Percentiles rank a stretch among this genome's conserved stretches.
Evolutionary conservation across 805 yeast genomes (phyloP).

Genomic region (Lachancea thermotolerans): DNA sequence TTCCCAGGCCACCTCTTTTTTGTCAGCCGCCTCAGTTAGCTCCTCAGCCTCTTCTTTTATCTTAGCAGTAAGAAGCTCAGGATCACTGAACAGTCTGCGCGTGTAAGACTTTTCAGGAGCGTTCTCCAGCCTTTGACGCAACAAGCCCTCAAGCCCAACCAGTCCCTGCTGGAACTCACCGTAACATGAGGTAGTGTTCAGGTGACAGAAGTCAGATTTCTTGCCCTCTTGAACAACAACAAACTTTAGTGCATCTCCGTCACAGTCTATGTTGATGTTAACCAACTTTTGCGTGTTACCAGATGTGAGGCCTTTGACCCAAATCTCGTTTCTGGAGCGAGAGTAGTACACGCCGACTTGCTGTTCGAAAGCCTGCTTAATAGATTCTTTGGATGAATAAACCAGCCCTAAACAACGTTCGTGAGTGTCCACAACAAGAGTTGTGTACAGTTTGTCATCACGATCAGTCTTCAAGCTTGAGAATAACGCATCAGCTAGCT

Average conservation of each 20-base stretch:
- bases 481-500: slow-evolving; percentile 30
- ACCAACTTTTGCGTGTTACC: slow-evolving; percentile 85
- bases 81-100: slow-evolving; percentile 75
- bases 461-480: slow-evolving; percentile 70
- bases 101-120: slow-evolving; percentile 97
- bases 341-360: slow-evolving; percentile 91
- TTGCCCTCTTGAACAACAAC: slow-evolving; percentile 73
- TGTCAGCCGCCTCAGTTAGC: slow-evolving; percentile 70
- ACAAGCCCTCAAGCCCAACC: slow-evolving; percentile 52
- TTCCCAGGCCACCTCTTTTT: slow-evolving; percentile 85
- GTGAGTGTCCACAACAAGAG: slow-evolving; percentile 65
- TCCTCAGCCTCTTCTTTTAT: slow-evolving; percentile 96
- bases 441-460: slow-evolving; percentile 75
- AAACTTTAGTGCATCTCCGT: slow-evolving; percentile 83
- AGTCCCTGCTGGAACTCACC: slow-evolving; percentile 59
- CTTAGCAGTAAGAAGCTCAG: slow-evolving; percentile 69
- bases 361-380: slow-evolving; percentile 72
- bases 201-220: slow-evolving; percentile 84
- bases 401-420: slow-evolving; percentile 82
- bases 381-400: slow-evolving; percentile 78
- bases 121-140: slow-evolving; percentile 46
- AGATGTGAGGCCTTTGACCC: slow-evolving; percentile 96
- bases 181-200: slow-evolving; percentile 74
- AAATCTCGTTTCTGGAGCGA: slow-evolving; percentile 76
- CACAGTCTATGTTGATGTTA: slow-evolving; percentile 75